Percentiles rank a stretch among this genome's conserved stretches.
Evolutionary conservation across 2,329 filamentous ascomycete genomes (phyloP).

Genomic region (Alternaria longipes): DNA sequence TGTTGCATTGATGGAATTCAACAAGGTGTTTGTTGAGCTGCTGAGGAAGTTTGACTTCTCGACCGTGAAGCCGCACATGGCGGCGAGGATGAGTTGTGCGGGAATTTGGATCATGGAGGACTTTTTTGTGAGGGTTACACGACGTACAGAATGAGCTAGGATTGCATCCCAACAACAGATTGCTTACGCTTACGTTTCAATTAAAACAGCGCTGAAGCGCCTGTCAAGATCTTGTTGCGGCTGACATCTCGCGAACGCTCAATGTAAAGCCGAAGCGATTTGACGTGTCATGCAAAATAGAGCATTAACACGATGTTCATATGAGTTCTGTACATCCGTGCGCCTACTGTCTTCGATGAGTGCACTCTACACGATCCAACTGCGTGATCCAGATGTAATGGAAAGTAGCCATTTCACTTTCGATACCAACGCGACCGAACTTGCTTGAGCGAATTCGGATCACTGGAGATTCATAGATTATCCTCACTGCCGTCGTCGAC

Average conservation of each 20-base stretch:
- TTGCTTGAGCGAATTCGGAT: neutral
- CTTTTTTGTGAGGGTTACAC: neutral
- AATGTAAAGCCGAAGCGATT: neutral
- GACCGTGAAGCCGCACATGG: neutral
- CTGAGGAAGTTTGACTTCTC: neutral
- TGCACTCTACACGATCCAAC: neutral
- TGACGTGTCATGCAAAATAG: neutral
- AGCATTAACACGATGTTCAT: neutral
- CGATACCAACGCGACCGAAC: neutral
- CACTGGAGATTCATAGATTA: neutral
- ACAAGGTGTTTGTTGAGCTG: constrained; percentile 43
- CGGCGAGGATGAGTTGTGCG: neutral
- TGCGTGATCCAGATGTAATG: neutral
- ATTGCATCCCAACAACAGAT: too few relatives aligned
- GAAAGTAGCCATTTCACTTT: neutral
- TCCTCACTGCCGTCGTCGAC: too few relatives aligned
- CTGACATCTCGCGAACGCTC: neutral
- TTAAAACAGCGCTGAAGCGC: neutral
- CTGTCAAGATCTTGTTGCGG: neutral
- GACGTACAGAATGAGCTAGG: neutral
- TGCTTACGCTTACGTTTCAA: neutral
- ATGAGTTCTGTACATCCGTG: neutral
- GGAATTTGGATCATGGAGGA: constrained; percentile 6
- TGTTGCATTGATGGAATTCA: constrained; percentile 42
- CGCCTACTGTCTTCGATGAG: too few relatives aligned